Percentiles rank a stretch among this genome's conserved stretches.
Evolutionary conservation across 2,329 filamentous ascomycete genomes (phyloP).

Genomic region (Septoria linicola): DNA sequence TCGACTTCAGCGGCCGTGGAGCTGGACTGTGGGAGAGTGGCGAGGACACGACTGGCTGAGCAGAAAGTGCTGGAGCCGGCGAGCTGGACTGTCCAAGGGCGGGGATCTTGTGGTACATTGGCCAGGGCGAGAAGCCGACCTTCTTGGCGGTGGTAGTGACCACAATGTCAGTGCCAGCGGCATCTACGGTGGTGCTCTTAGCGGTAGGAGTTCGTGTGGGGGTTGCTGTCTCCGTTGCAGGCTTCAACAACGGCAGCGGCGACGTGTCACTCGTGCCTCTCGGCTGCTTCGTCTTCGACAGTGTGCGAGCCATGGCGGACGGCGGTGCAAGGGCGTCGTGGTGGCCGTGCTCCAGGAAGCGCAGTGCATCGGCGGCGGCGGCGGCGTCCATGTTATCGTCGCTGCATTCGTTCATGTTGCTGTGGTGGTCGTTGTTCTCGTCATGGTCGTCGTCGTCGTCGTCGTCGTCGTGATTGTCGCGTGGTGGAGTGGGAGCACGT

Average conservation of each 20-base stretch:
- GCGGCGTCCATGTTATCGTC: conserved; percentile 36
- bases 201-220: conserved; percentile 20
- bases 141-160: conserved; percentile 46
- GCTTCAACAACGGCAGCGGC: too few relatives aligned
- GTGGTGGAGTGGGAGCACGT: conserved; percentile 58
- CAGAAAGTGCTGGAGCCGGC: conserved; percentile 34
- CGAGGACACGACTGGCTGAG: conserved; percentile 33
- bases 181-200: conserved; percentile 24
- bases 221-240: too few relatives aligned
- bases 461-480: conserved; percentile 35
- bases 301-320: neutral
- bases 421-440: too few relatives aligned
- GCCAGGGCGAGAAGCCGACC: conserved; percentile 63
- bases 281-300: too few relatives aligned
- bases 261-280: too few relatives aligned
- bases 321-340: conserved; percentile 20
- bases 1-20: conserved; percentile 64
- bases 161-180: too few relatives aligned
- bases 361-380: conserved; percentile 36
- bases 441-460: neutral
- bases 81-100: conserved; percentile 37
- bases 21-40: conserved; percentile 42
- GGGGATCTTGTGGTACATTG: conserved; percentile 47
- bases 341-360: conserved; percentile 43
- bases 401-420: too few relatives aligned